Evolutionary conservation across 495 filamentous ascomycete species (phyloP).

Genomic region (Mytilinidion resinicola): DNA sequence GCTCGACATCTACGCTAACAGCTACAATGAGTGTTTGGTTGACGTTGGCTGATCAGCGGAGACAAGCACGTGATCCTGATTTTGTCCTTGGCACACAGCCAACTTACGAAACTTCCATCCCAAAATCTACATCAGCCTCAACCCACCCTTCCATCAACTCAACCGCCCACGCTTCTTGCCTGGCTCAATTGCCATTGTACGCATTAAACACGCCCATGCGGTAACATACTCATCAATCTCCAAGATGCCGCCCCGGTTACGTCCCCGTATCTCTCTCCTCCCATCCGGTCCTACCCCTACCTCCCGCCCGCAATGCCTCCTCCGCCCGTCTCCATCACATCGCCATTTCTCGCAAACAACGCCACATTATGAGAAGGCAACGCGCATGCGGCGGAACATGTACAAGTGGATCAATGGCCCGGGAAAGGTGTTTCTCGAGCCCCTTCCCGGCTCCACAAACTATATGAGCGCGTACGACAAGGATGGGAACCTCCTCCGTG

Average conservation of each 20-base stretch:
- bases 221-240: slow-evolving; percentile 1
- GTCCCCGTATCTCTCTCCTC: slow-evolving; percentile 4
- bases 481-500: slow-evolving; percentile 38
- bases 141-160: background rate
- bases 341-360: slow-evolving; percentile 47
- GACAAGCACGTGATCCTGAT: background rate
- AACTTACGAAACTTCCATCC: background rate
- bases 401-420: slow-evolving; percentile 60
- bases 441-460: slow-evolving; percentile 55
- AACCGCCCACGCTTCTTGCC: background rate
- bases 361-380: slow-evolving; percentile 31
- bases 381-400: slow-evolving; percentile 51
- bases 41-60: too few species aligned
- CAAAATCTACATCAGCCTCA: background rate
- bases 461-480: slow-evolving; percentile 53
- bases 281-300: slow-evolving; percentile 9
- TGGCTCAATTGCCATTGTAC: background rate
- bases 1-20: too few species aligned
- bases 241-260: slow-evolving; percentile 25
- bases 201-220: slow-evolving; percentile 5
- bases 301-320: slow-evolving; percentile 5
- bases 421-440: slow-evolving; percentile 51
- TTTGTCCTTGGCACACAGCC: background rate
- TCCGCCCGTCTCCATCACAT: background rate
- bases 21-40: too few species aligned